These are phyloP conservation scores for Pseudogymnoascus sp. DNA, from an alignment of 2,329 filamentous ascomycete genomes.

Conservation along the genomic window DNA sequence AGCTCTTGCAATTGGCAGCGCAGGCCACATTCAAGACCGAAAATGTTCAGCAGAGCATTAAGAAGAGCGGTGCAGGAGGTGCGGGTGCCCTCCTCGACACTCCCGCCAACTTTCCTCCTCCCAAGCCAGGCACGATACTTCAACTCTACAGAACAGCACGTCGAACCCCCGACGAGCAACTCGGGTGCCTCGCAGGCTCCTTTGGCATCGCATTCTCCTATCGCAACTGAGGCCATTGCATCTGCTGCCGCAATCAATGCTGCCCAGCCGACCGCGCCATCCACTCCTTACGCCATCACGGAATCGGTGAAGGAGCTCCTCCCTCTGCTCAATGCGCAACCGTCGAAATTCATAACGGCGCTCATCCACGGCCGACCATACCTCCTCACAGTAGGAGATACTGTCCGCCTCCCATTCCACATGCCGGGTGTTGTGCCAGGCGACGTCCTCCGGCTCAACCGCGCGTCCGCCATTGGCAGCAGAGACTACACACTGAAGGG, in stretches of 20 bases:
- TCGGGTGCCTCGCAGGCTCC: constrained; percentile 18
- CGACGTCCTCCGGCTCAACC: constrained; percentile 80
- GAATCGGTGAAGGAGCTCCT: constrained; percentile 55
- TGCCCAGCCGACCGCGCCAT: constrained; percentile 16
- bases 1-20: background rate
- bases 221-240: constrained; percentile 11
- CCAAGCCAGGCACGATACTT: constrained; percentile 38
- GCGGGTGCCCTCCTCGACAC: constrained; percentile 32
- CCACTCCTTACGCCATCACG: constrained; percentile 35
- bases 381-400: constrained; percentile 69
- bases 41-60: constrained; percentile 41
- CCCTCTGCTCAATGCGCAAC: constrained; percentile 65
- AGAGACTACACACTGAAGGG: constrained; percentile 87
- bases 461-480: constrained; percentile 73
- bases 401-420: constrained; percentile 68
- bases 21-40: constrained; percentile 13
- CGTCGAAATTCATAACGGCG: constrained; percentile 68
- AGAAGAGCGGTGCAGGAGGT: constrained; percentile 58
- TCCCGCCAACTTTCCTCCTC: constrained; percentile 46
- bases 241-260: constrained; percentile 9
- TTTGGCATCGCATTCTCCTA: constrained; percentile 3
- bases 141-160: constrained; percentile 43
- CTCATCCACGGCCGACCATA: constrained; percentile 76
- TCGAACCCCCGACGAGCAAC: constrained; percentile 30
- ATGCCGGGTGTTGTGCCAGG: constrained; percentile 72